Percentiles rank a stretch among this genome's conserved stretches.
phyloP scores from a whole-genome alignment of 2,329 filamentous ascomycete species.

The Botrytis fragariae region DNA sequence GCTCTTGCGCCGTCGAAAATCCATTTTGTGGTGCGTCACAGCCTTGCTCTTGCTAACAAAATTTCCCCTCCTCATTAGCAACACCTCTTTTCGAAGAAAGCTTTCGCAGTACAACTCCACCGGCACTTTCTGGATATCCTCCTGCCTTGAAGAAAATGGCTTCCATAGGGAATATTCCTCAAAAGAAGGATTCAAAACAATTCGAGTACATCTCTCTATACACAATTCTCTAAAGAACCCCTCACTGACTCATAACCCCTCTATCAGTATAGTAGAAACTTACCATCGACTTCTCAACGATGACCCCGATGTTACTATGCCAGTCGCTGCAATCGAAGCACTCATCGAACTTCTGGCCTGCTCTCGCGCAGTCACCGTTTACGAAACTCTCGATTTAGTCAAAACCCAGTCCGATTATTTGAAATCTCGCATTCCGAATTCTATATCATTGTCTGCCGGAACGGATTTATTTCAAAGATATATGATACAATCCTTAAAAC shows the following conservation, averaged over 20 bases:
- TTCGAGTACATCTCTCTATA: conserved; percentile 33
- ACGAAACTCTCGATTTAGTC: conserved; percentile 87
- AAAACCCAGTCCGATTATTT: conserved; percentile 73
- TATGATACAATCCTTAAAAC: conserved; percentile 68
- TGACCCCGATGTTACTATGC: conserved; percentile 88
- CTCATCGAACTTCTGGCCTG: conserved; percentile 82
- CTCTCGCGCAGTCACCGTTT: conserved; percentile 79
- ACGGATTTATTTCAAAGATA: conserved; percentile 96
- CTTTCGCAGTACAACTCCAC: conserved; percentile 34
- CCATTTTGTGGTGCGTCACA: conserved; percentile 13
- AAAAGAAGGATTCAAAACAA: conserved; percentile 25
- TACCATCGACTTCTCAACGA: conserved; percentile 62
- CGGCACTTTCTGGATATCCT: conserved; percentile 32
- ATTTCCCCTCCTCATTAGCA: conserved; percentile 21
- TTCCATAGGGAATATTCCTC: conserved; percentile 32
- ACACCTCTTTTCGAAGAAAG: conserved; percentile 28
- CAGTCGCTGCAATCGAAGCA: conserved; percentile 89
- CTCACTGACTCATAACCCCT: conserved; percentile 29
- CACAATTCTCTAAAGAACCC: not conserved
- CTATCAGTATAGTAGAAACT: conserved; percentile 55
- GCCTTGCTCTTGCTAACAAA: conserved; percentile 27
- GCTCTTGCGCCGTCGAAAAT: conserved; percentile 7
- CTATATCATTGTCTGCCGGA: conserved; percentile 87
- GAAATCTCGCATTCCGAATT: conserved; percentile 77
- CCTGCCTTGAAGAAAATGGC: conserved; percentile 37